These are phyloP conservation scores for Mycena belliarum DNA, from an alignment of 768 basidiomycete species.

Conservation along the genomic window DNA sequence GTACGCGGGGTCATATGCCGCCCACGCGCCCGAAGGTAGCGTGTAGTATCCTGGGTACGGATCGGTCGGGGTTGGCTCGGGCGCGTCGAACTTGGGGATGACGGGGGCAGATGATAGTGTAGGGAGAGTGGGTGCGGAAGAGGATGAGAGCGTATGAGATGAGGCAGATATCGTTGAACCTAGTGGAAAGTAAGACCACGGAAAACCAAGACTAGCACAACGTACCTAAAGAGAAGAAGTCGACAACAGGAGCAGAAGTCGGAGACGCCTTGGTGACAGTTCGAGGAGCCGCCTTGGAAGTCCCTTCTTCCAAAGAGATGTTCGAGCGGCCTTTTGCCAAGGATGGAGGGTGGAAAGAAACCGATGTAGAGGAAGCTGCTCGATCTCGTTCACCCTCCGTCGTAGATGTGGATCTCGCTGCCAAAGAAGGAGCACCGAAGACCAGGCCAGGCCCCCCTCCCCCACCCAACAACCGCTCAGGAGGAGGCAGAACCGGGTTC, in stretches of 20 bases:
- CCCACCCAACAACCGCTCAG: slow-evolving; percentile 64
- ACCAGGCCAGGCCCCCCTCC: slow-evolving; percentile 63
- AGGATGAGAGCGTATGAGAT: slow-evolving; percentile 23
- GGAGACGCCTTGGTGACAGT: slow-evolving; percentile 13
- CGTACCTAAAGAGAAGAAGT: slow-evolving; percentile 73
- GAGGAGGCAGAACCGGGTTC: slow-evolving; percentile 39
- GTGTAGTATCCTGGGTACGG: slow-evolving; percentile 88
- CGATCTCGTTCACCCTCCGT: slow-evolving; percentile 26
- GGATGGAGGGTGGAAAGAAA: slow-evolving; percentile 60
- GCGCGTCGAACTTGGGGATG: slow-evolving; percentile 67
- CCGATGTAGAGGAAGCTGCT: slow-evolving; percentile 30
- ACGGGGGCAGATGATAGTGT: slow-evolving; percentile 67
- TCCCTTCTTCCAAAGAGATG: slow-evolving; percentile 49
- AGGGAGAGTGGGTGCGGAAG: slow-evolving; percentile 28
- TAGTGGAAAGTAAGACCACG: neutral
- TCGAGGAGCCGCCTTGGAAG: slow-evolving; percentile 20
- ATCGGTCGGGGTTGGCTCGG: slow-evolving; percentile 73
- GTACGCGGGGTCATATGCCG: slow-evolving; percentile 68
- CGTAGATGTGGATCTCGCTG: slow-evolving; percentile 22
- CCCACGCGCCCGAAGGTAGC: slow-evolving; percentile 79
- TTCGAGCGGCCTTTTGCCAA: slow-evolving; percentile 62
- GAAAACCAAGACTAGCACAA: neutral
- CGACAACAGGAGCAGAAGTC: slow-evolving; percentile 45
- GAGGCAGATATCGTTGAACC: slow-evolving; percentile 25
- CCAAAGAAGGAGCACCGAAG: slow-evolving; percentile 44